A percentile compares a stretch with the other conserved stretches of the same genome.
Conservation (phyloP, 2,329 filamentous ascomycete genomes). For the Fusarium graminum region DNA sequence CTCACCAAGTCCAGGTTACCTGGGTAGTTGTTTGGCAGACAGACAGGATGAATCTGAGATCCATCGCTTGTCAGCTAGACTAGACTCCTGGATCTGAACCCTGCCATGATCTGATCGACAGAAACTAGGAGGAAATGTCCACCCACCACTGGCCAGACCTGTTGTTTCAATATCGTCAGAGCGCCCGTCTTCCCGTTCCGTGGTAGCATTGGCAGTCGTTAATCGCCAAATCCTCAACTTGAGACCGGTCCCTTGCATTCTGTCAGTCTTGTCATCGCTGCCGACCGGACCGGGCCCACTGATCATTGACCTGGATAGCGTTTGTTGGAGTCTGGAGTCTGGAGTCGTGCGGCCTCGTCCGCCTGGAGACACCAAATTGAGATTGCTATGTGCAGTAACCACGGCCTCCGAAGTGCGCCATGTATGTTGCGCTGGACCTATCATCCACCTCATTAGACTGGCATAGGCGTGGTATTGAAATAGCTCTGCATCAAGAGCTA, state of each 20-base stretch:
- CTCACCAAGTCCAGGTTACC: background rate
- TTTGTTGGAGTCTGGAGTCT: constrained; percentile 27
- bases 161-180: constrained; percentile 17
- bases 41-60: constrained; percentile 29
- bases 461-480: background rate
- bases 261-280: constrained; percentile 12
- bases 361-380: constrained; percentile 35
- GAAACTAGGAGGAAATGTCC: background rate
- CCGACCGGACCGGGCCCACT: constrained; percentile 40
- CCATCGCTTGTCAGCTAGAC: constrained; percentile 6
- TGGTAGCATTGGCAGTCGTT: constrained; percentile 1
- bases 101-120: constrained; percentile 21
- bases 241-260: constrained; percentile 29
- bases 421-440: constrained; percentile 32
- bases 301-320: constrained; percentile 40
- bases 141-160: constrained; percentile 1
- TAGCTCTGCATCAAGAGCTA: too few relatives aligned
- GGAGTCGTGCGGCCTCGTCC: constrained; percentile 39
- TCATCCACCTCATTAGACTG: background rate
- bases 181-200: constrained; percentile 2
- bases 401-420: constrained; percentile 21
- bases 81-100: constrained; percentile 1
- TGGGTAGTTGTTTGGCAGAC: constrained; percentile 2
- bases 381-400: constrained; percentile 24
- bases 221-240: constrained; percentile 3